These are phyloP conservation scores for Yamadazyma insecticola DNA, from an alignment of 805 yeast genomes.

Conservation along the genomic window DNA sequence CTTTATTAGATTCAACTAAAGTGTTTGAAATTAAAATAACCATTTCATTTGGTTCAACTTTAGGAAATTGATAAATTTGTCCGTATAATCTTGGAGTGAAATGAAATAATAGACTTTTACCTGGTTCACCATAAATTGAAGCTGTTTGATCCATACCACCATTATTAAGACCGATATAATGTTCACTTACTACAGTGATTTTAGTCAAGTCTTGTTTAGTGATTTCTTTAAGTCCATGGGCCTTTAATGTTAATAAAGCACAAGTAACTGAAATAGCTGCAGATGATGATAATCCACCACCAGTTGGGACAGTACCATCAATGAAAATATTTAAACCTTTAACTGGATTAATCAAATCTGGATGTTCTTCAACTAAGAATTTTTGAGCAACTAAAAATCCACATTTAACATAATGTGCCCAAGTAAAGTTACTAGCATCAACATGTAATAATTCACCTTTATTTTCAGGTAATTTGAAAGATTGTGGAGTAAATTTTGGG, in stretches of 20 bases:
- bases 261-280: slow-evolving; percentile 70
- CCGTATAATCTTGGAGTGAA: slow-evolving; percentile 58
- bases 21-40: slow-evolving; percentile 62
- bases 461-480: slow-evolving; percentile 35
- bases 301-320: slow-evolving; percentile 68
- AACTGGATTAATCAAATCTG: slow-evolving; percentile 24
- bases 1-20: slow-evolving; percentile 57
- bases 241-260: slow-evolving; percentile 51
- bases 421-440: slow-evolving; percentile 46
- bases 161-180: slow-evolving; percentile 67
- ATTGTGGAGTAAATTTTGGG: slow-evolving; percentile 27
- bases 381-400: slow-evolving; percentile 58
- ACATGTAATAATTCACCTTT: slow-evolving; percentile 41
- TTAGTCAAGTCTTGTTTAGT: slow-evolving; percentile 50
- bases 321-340: slow-evolving; percentile 49
- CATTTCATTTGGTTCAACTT: slow-evolving; percentile 35
- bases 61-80: slow-evolving; percentile 51
- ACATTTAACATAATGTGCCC: slow-evolving; percentile 70
- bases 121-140: slow-evolving; percentile 56
- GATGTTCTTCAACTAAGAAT: slow-evolving; percentile 30
- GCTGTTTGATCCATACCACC: slow-evolving; percentile 85
- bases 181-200: slow-evolving; percentile 64
- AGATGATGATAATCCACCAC: slow-evolving; percentile 66
- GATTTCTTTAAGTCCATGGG: slow-evolving; percentile 42
- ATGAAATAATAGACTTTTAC: slow-evolving; percentile 55